Evolutionary conservation across 345 rosid genomes (phyloP).

Genomic region (Dimocarpus longan): DNA sequence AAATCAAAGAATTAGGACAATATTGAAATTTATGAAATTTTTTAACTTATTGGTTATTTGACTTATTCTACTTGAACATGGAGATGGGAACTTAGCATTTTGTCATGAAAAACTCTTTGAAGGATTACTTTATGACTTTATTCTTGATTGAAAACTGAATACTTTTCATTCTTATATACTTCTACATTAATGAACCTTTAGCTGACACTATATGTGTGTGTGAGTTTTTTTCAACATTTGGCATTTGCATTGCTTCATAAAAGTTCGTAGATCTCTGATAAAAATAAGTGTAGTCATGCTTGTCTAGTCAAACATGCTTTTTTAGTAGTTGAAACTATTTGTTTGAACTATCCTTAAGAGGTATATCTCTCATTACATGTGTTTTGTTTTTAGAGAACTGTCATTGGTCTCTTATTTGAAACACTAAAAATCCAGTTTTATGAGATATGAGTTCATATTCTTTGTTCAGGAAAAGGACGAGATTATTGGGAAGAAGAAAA

Average conservation of each 20-base stretch:
- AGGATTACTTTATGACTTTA: neutral
- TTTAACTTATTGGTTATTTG: neutral
- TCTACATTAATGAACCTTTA: neutral
- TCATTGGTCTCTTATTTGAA: neutral
- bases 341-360: neutral
- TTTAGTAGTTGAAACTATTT: neutral
- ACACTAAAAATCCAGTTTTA: neutral
- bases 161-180: neutral
- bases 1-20: neutral
- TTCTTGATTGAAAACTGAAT: neutral
- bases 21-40: neutral
- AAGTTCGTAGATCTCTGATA: neutral
- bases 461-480: constrained; percentile 72
- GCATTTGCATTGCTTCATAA: neutral
- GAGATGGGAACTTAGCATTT: neutral
- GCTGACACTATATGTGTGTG: neutral
- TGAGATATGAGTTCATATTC: neutral
- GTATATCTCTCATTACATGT: too few relatives aligned
- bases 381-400: neutral
- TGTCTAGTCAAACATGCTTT: neutral
- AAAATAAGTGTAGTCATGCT: neutral
- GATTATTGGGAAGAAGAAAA: constrained; percentile 88
- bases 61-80: neutral
- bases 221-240: neutral
- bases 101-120: neutral